Conservation (phyloP, 257 asterid species). For the Solanum tarapatanum region DNA sequence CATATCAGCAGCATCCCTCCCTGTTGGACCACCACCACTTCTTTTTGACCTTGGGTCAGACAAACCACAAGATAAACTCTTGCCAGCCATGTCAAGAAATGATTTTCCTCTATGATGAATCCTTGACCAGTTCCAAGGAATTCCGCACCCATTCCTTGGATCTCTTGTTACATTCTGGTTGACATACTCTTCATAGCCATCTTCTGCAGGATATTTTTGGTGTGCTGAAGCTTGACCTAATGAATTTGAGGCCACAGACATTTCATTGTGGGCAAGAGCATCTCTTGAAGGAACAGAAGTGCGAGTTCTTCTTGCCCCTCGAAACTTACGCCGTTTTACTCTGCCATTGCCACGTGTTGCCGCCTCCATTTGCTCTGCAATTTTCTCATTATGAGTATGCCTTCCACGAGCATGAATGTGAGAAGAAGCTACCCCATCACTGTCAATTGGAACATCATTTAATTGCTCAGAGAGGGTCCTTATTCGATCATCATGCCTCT, state of each 20-base stretch:
- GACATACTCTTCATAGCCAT: slow-evolving; percentile 29
- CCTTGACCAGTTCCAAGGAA: slow-evolving; percentile 93
- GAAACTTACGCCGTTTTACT: slow-evolving; percentile 66
- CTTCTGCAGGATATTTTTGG: slow-evolving; percentile 23
- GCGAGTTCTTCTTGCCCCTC: slow-evolving; percentile 60
- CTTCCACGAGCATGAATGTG: slow-evolving; percentile 24
- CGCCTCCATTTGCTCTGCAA: slow-evolving; percentile 24
- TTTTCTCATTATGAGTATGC: slow-evolving; percentile 18
- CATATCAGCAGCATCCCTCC: slow-evolving; percentile 33
- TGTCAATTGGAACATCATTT: slow-evolving; percentile 34
- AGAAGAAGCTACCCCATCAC: slow-evolving; percentile 56
- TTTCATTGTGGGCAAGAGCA: slow-evolving; percentile 48
- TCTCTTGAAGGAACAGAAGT: slow-evolving; percentile 36
- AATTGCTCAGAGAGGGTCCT: slow-evolving; percentile 56
- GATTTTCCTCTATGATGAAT: slow-evolving; percentile 87
- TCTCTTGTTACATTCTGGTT: slow-evolving; percentile 30
- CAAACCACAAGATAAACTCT: slow-evolving; percentile 85
- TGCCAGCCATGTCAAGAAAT: slow-evolving; percentile 81
- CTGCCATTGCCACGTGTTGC: slow-evolving; percentile 26
- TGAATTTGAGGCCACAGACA: slow-evolving; percentile 88
- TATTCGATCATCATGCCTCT: slow-evolving; percentile 25
- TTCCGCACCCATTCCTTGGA: slow-evolving; percentile 77
- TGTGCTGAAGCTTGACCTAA: slow-evolving; percentile 34
- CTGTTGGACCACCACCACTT: slow-evolving; percentile 23
- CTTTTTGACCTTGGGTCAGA: slow-evolving; percentile 62